These are phyloP conservation scores for Scheffersomyces stambukii DNA, from an alignment of 1,139 yeast genomes.

Conservation along the genomic window DNA sequence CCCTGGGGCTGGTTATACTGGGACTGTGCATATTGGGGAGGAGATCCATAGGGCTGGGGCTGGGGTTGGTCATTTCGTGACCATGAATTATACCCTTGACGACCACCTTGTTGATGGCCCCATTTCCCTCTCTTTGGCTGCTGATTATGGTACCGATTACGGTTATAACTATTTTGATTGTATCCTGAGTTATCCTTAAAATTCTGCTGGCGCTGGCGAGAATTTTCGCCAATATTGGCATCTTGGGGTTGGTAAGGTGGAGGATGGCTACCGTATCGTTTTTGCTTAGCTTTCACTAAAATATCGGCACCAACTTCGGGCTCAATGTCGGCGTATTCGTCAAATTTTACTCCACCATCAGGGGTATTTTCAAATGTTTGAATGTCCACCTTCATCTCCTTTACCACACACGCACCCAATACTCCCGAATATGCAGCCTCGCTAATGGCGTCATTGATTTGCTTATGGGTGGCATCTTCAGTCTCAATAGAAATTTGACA, in stretches of 20 bases:
- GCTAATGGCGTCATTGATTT: conserved; percentile 53
- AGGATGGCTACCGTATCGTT: conserved; percentile 25
- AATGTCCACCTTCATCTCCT: conserved; percentile 56
- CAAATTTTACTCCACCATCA: conserved; percentile 74
- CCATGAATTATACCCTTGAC: conserved; percentile 1
- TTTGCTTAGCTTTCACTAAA: conserved; percentile 25
- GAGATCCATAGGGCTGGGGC: conserved; percentile 7
- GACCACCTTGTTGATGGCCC: conserved; percentile 5
- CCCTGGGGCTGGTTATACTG: conserved; percentile 3
- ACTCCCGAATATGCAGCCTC: conserved; percentile 84
- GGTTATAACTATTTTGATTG: conserved; percentile 1
- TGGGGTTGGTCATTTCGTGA: no score
- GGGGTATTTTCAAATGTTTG: conserved; percentile 68
- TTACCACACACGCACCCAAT: conserved; percentile 65
- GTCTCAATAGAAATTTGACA: conserved; percentile 41
- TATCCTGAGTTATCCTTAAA: conserved; percentile 1
- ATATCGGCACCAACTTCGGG: conserved; percentile 61
- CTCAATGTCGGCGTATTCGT: conserved; percentile 71
- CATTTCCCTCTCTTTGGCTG: conserved; percentile 2
- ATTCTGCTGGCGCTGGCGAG: conserved; percentile 1
- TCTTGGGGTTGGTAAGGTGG: conserved; percentile 17
- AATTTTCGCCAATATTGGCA: conserved; percentile 11
- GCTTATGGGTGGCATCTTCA: conserved; percentile 44
- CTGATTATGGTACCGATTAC: neutral
- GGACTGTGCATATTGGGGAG: conserved; percentile 4